phyloP scores from a whole-genome alignment of 2,329 filamentous ascomycete species.

The Diaporthe ampelina region DNA sequence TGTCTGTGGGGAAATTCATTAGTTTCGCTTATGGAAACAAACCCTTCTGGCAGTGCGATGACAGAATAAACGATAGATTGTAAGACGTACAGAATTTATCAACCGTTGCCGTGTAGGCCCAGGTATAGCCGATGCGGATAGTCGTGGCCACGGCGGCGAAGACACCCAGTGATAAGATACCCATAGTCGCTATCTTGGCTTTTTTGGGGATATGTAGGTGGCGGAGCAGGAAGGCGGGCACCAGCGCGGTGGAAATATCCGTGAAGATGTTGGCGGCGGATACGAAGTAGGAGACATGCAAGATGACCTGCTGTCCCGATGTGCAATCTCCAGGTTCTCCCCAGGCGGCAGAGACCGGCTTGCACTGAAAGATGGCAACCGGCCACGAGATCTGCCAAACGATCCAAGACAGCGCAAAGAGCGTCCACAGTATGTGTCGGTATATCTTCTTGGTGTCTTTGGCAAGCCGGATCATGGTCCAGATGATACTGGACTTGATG shows the following conservation, averaged over 20 bases:
- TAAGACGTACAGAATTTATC: conserved; percentile 25
- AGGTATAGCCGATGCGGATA: conserved; percentile 39
- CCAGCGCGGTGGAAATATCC: conserved; percentile 38
- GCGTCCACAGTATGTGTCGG: conserved; percentile 39
- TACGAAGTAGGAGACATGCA: conserved; percentile 41
- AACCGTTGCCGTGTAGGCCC: conserved; percentile 33
- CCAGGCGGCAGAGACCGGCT: conserved; percentile 41
- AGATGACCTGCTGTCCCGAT: conserved; percentile 40
- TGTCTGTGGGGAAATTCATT: conserved; percentile 33
- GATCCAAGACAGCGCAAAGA: conserved; percentile 38
- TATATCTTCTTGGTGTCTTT: conserved; percentile 29
- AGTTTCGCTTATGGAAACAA: background rate
- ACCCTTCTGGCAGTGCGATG: background rate
- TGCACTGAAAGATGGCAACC: conserved; percentile 43
- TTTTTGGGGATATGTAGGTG: conserved; percentile 36
- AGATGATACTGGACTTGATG: conserved; percentile 41
- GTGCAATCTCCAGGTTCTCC: conserved; percentile 40
- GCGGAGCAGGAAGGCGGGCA: conserved; percentile 41
- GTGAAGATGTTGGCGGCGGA: conserved; percentile 43
- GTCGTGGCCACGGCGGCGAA: conserved; percentile 40
- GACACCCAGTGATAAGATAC: conserved; percentile 42
- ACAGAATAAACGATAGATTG: background rate
- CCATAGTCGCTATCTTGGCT: conserved; percentile 37
- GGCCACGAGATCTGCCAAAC: conserved; percentile 42
- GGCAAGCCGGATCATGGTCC: conserved; percentile 38